A percentile compares a stretch with the other conserved stretches of the same genome.
Conservation (phyloP, 371 early-diverging fungal genomes). For the Apophysomyces ossiformis region DNA sequence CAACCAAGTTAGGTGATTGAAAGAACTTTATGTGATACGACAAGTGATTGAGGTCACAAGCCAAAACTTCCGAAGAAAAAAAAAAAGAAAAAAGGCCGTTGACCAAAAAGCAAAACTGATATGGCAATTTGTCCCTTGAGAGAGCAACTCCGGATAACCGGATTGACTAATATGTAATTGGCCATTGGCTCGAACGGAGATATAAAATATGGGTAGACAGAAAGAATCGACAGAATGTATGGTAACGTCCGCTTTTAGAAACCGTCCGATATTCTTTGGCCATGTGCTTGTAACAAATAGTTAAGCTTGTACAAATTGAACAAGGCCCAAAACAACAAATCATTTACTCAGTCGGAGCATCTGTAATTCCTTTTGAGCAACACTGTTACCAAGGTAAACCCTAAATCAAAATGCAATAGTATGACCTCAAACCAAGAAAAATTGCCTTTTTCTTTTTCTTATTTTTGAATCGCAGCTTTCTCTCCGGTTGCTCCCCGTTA, state of each 20-base stretch:
- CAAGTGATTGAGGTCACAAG: not conserved
- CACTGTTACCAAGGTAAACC: too few relatives aligned
- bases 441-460: too few relatives aligned
- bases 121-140: not conserved
- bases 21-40: not conserved
- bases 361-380: not conserved
- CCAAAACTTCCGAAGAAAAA: not conserved
- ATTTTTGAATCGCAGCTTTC: too few relatives aligned
- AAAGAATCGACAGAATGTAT: not conserved
- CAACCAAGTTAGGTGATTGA: conserved; percentile 9
- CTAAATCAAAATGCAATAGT: too few relatives aligned
- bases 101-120: not conserved
- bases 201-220: not conserved
- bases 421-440: too few relatives aligned
- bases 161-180: not conserved
- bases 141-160: not conserved
- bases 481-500: too few relatives aligned
- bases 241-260: conserved; percentile 6
- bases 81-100: too few relatives aligned
- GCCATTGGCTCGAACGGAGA: not conserved
- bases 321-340: not conserved
- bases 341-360: not conserved
- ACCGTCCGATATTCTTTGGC: conserved; percentile 5
- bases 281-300: conserved; percentile 1
- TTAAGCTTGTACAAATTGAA: not conserved